Base-by-base conservation (phyloP, 2,329 filamentous ascomycete species). In the Epichloe amarillans region DNA sequence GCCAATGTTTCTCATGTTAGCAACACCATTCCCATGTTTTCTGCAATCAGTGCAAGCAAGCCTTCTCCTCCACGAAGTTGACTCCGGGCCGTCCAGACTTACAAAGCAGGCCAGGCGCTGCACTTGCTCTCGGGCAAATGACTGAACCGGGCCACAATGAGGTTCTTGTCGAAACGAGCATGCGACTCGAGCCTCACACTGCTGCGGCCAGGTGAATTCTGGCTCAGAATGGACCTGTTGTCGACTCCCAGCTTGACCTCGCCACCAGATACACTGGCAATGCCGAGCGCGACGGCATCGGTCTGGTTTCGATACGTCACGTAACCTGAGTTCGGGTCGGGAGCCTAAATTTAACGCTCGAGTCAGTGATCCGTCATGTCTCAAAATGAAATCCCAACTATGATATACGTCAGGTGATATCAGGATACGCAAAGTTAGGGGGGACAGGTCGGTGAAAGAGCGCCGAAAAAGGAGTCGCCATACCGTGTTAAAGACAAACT, bases 61-160 rank as follows among this genome's bases (percentile, higher is more conserved):
- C 26, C 26, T 30, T 30, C 3, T 30, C 2, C 3, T 30, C 26
- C 10, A 30, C 26, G 1, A 11, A 30, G 26, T 11, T 30, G 26
- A 10, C 26, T 10, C 8, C 26, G 10, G 26, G 26, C 2, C 26
- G 26, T 26, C 7, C 7, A 8, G 3, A 30, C 69, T 66, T 69
- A 79, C 73, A 83, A 74, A 67, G 84, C 82, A 4, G 85, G 85
- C 85, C 85, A 89, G 7, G 77, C 73, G 47, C 86, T 84, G 58
- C 85, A 88, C 42, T 73, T 69, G 10, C 75, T 72, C 50, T 70
- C 72, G 33, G 85, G 84, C 68, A 89, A 80, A 59, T 88, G 83
- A 14, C 69, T 72, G 56, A 88, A 77, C 60, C 87, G 80, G 43
- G 83, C 71, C 42, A 89, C 78, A 59, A 88, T 76, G 30, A 88